These are phyloP conservation scores for Amylostereum areolatum DNA, from an alignment of 1,284 basidiomycete genomes.

Conservation along the genomic window DNA sequence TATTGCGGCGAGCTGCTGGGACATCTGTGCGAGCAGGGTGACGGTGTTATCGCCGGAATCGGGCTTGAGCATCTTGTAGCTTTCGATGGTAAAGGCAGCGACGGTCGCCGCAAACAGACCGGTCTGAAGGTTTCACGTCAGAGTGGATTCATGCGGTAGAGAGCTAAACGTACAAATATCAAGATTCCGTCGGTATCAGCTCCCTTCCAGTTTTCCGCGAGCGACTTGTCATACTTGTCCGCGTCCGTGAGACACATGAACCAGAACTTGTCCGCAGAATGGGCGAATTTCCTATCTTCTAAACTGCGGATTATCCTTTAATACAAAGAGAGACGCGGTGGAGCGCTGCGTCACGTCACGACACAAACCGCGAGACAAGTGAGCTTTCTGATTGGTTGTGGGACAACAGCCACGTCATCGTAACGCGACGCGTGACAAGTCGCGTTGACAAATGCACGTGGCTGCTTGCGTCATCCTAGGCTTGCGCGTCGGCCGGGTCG, in stretches of 20 bases:
- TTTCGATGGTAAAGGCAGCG: constrained; percentile 39
- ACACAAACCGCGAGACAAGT: too few relatives aligned
- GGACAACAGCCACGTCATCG: too few relatives aligned
- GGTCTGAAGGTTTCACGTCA: constrained; percentile 11
- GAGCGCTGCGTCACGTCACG: too few relatives aligned
- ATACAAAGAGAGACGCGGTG: too few relatives aligned
- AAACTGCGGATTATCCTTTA: too few relatives aligned
- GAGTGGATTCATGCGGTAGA: not conserved
- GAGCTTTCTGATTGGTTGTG: too few relatives aligned
- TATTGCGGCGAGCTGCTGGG: constrained; percentile 2
- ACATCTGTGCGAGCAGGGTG: constrained; percentile 27
- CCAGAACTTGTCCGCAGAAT: constrained; percentile 1
- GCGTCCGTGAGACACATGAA: not conserved
- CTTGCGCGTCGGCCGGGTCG: too few relatives aligned
- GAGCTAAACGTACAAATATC: not conserved
- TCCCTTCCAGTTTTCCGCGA: not conserved
- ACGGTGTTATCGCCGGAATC: constrained; percentile 26
- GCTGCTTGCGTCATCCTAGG: too few relatives aligned
- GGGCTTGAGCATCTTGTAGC: constrained; percentile 30
- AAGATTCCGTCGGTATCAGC: not conserved
- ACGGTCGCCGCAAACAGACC: constrained; percentile 42
- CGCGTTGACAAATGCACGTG: too few relatives aligned
- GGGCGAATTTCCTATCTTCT: not conserved
- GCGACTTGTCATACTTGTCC: not conserved
- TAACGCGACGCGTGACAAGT: too few relatives aligned